Conservation (phyloP, 208 protist species). For the Tritrichomonas musculus region DNA sequence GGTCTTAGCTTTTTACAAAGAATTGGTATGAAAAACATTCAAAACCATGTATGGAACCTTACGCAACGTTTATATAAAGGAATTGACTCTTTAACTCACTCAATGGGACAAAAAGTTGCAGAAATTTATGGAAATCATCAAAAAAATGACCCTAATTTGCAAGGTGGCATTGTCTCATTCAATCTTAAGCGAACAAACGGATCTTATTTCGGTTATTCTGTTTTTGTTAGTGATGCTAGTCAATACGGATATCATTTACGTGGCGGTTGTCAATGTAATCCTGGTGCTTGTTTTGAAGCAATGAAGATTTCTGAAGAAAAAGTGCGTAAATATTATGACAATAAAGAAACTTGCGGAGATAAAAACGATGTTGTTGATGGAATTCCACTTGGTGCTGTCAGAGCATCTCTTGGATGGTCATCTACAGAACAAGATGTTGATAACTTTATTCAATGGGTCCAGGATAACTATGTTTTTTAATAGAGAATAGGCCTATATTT, state of each 20-base stretch:
- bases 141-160: background rate
- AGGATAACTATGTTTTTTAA: constrained; percentile 23
- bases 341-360: constrained; percentile 34
- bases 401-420: constrained; percentile 35
- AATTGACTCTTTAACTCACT: background rate
- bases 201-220: background rate
- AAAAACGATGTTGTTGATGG: constrained; percentile 37
- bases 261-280: constrained; percentile 37
- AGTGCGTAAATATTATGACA: background rate
- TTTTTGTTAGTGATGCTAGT: background rate
- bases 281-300: constrained; percentile 32
- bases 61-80: background rate
- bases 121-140: constrained; percentile 35
- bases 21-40: constrained; percentile 15
- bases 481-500: background rate
- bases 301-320: constrained; percentile 29
- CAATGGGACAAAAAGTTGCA: background rate
- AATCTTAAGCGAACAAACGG: constrained; percentile 1
- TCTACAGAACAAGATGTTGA: constrained; percentile 32
- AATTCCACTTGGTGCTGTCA: constrained; percentile 27
- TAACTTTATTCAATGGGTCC: background rate
- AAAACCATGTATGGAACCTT: background rate
- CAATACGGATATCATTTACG: constrained; percentile 23
- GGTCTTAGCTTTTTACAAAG: background rate
- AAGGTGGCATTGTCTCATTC: constrained; percentile 35